phyloP scores from a whole-genome alignment of 306 rosid genomes.

The Ochetophila trinervis region DNA sequence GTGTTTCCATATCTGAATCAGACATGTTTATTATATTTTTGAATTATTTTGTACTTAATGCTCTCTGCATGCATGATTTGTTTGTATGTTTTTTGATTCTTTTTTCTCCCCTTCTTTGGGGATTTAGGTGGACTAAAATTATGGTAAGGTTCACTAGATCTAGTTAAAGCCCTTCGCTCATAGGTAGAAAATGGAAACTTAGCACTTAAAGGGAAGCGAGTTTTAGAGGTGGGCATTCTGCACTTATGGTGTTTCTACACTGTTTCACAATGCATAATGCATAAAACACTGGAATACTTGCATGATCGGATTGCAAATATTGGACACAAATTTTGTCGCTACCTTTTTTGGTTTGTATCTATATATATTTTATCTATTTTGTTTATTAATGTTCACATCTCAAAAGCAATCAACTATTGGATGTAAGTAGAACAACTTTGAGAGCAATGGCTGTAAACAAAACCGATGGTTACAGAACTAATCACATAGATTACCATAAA shows the following conservation, averaged over 20 bases:
- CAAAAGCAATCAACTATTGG: neutral
- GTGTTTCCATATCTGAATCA: neutral
- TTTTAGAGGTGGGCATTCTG: slow-evolving; percentile 72
- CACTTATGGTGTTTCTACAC: slow-evolving; percentile 32
- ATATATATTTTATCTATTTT: too few species aligned
- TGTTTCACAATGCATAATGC: neutral
- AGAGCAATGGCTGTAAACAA: neutral
- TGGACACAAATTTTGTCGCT: neutral
- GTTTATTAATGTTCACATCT: too few species aligned
- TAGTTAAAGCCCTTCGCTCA: slow-evolving; percentile 62
- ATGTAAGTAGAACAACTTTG: neutral
- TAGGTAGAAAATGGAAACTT: slow-evolving; percentile 48
- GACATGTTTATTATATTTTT: neutral
- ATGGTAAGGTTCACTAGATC: slow-evolving; percentile 92
- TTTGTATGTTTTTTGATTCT: too few species aligned
- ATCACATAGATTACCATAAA: neutral
- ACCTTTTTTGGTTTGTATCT: neutral
- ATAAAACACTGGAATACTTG: neutral
- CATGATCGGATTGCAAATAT: neutral
- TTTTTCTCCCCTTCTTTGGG: slow-evolving; percentile 6
- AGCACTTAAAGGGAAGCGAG: slow-evolving; percentile 57
- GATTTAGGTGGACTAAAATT: slow-evolving; percentile 78
- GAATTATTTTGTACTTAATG: neutral
- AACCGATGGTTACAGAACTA: too few species aligned
- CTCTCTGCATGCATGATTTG: slow-evolving; percentile 4